These are phyloP conservation scores for Benincasa hispida DNA, from an alignment of 306 rosid genomes.

Conservation along the genomic window DNA sequence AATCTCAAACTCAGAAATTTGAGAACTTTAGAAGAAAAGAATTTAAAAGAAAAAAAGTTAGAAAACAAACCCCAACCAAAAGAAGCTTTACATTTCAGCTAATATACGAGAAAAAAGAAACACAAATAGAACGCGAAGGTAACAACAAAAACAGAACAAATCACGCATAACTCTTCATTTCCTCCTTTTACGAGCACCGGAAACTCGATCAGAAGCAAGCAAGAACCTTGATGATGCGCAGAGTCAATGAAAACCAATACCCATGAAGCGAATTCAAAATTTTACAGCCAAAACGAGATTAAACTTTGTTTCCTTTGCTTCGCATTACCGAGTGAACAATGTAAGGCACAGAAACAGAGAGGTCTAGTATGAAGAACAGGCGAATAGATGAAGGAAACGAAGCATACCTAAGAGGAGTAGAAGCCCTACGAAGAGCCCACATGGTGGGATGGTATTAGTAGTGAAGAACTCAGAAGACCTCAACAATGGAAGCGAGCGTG, in stretches of 20 bases:
- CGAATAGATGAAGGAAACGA: background rate
- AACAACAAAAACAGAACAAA: background rate
- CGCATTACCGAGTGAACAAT: background rate
- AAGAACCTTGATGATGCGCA: background rate
- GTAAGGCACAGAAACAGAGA: background rate
- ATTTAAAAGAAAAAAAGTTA: too few relatives aligned
- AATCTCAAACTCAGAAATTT: background rate
- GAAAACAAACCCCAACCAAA: too few relatives aligned
- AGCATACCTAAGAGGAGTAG: slow-evolving; percentile 10
- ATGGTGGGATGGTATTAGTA: background rate
- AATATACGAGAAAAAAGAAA: background rate
- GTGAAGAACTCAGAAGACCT: background rate
- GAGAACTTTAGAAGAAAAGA: background rate
- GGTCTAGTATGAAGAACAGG: background rate
- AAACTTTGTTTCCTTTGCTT: too few relatives aligned
- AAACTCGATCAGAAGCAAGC: background rate
- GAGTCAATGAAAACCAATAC: background rate
- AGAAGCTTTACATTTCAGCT: too few relatives aligned
- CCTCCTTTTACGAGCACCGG: background rate
- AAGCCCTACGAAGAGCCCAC: slow-evolving; percentile 12
- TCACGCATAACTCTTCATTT: background rate
- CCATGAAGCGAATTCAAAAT: background rate
- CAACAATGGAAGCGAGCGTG: background rate
- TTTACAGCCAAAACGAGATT: background rate
- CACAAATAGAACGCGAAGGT: background rate